These are phyloP conservation scores for Ephemerocybe angulata DNA, from an alignment of 768 basidiomycete species.

Conservation along the genomic window DNA sequence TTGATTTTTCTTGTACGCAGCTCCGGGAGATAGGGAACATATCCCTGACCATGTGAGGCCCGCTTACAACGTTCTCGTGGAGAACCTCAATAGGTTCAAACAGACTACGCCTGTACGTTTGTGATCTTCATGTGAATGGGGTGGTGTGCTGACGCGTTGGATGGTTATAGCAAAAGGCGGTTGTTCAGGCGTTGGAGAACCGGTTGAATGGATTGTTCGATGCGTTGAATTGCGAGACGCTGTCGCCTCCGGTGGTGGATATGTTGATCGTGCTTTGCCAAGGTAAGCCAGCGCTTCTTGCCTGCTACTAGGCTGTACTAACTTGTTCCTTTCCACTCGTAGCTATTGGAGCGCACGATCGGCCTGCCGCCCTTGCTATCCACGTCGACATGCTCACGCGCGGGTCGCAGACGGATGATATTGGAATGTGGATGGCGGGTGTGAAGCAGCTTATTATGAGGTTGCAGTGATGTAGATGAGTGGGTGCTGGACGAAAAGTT, in stretches of 20 bases:
- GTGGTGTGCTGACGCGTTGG: not conserved
- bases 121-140: slow-evolving; percentile 24
- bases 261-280: slow-evolving; percentile 66
- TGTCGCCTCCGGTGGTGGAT: slow-evolving; percentile 67
- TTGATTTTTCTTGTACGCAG: slow-evolving; percentile 35
- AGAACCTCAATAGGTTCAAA: slow-evolving; percentile 62
- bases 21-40: slow-evolving; percentile 88
- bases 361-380: slow-evolving; percentile 70
- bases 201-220: slow-evolving; percentile 86
- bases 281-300: slow-evolving; percentile 45
- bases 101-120: slow-evolving; percentile 64
- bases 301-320: not conserved
- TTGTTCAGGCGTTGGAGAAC: slow-evolving; percentile 84
- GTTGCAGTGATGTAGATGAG: no score
- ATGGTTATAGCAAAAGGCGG: slow-evolving; percentile 78
- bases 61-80: slow-evolving; percentile 62
- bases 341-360: slow-evolving; percentile 84
- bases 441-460: slow-evolving; percentile 83
- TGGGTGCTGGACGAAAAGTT: no score
- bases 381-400: slow-evolving; percentile 84
- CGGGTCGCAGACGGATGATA: slow-evolving; percentile 78
- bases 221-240: slow-evolving; percentile 83
- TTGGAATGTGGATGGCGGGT: slow-evolving; percentile 84
- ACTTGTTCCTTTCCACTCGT: slow-evolving; percentile 4
- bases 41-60: slow-evolving; percentile 70